A percentile compares a stretch with the other conserved stretches of the same genome.
These are phyloP conservation scores for Yarrowia sp. DNA, from an alignment of 805 yeast species.

Conservation along the genomic window DNA sequence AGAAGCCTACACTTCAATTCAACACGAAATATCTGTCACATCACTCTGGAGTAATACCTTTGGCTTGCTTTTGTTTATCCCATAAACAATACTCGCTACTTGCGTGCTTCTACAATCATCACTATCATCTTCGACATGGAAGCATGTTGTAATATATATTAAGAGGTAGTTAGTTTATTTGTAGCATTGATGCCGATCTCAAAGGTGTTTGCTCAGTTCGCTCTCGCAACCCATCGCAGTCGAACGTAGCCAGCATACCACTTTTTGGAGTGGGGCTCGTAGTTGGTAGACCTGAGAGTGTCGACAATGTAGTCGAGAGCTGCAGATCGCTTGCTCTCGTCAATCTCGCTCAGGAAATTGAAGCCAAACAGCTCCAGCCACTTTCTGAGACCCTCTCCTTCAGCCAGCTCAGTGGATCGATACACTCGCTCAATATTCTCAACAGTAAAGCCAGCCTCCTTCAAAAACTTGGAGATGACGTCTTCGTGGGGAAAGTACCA, in stretches of 20 bases:
- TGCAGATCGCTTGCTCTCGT: neutral
- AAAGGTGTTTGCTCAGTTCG: too few relatives aligned
- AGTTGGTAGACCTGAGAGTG: conserved; percentile 26
- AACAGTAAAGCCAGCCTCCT: conserved; percentile 32
- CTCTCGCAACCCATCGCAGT: conserved; percentile 30
- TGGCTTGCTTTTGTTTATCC: too few relatives aligned
- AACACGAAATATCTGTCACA: too few relatives aligned
- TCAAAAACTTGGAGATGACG: conserved; percentile 27
- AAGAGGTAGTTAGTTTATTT: too few relatives aligned
- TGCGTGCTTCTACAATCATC: too few relatives aligned
- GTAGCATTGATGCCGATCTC: too few relatives aligned
- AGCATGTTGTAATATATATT: too few relatives aligned
- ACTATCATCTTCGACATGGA: too few relatives aligned
- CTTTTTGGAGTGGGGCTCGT: conserved; percentile 25
- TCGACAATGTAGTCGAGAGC: conserved; percentile 31
- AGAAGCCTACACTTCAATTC: too few relatives aligned
- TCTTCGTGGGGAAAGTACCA: conserved; percentile 33
- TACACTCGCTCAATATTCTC: conserved; percentile 31
- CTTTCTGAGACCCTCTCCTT: conserved; percentile 30
- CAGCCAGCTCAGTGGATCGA: conserved; percentile 32
- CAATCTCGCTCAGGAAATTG: conserved; percentile 28
- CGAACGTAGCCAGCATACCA: conserved; percentile 34
- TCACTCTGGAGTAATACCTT: too few relatives aligned
- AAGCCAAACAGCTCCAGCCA: conserved; percentile 36
- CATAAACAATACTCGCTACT: too few relatives aligned